phyloP scores from a whole-genome alignment of 2,329 filamentous ascomycete species.

The Cladophialophora yegresii region DNA sequence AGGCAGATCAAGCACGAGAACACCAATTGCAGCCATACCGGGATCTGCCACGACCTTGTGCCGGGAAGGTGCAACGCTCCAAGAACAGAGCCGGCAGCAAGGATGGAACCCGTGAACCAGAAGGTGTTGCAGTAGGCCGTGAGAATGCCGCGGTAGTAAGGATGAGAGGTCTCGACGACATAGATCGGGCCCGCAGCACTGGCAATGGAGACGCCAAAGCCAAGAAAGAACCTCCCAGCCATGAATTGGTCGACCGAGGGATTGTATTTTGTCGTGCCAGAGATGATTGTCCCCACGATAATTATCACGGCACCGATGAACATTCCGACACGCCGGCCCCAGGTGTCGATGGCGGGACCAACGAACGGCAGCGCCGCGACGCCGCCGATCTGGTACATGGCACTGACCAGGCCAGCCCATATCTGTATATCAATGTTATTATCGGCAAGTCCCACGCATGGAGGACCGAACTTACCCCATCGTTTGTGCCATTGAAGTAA shows the following conservation, averaged over 20 bases:
- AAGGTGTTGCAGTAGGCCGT: slow-evolving; percentile 60
- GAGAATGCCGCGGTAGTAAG: slow-evolving; percentile 61
- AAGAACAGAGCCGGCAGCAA: slow-evolving; percentile 58
- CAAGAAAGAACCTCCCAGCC: slow-evolving; percentile 57
- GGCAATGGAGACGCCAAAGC: slow-evolving; percentile 61
- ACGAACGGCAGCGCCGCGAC: slow-evolving; percentile 51
- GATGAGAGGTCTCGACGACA: slow-evolving; percentile 64
- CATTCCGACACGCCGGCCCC: slow-evolving; percentile 58
- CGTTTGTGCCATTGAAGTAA: slow-evolving; percentile 46
- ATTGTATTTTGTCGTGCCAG: slow-evolving; percentile 49
- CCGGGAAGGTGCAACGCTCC: slow-evolving; percentile 42
- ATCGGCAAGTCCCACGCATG: not conserved
- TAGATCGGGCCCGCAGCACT: slow-evolving; percentile 63
- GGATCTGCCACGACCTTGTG: slow-evolving; percentile 59
- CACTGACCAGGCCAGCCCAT: slow-evolving; percentile 49
- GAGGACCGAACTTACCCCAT: slow-evolving; percentile 36
- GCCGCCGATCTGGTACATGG: slow-evolving; percentile 54
- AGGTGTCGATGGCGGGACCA: slow-evolving; percentile 51
- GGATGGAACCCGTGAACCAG: slow-evolving; percentile 54
- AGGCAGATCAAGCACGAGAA: slow-evolving; percentile 52
- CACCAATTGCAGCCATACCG: slow-evolving; percentile 56
- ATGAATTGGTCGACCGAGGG: slow-evolving; percentile 54
- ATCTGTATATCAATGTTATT: slow-evolving; percentile 27
- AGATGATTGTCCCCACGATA: slow-evolving; percentile 54
- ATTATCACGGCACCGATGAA: slow-evolving; percentile 58